Evolutionary conservation across 495 filamentous ascomycete species (phyloP), one percentile per base, ranked within the genome.

Genomic region (Lepidopterella palustris): DNA sequence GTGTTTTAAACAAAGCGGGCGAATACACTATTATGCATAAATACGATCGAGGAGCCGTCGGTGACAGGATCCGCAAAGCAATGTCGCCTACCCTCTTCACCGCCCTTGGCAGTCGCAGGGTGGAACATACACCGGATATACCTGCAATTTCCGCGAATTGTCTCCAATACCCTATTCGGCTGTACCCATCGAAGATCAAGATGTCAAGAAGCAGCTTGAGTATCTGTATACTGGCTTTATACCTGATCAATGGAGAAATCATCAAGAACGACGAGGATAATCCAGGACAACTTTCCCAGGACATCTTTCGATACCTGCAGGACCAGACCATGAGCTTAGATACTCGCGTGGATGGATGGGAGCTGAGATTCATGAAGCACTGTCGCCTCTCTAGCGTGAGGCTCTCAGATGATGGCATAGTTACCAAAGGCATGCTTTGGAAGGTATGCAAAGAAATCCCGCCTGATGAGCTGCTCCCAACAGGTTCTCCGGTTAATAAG

Each of bases 321-420:
- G 28, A 28, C 40, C 42, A 57, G 8, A 15, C 24, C 26, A 28
- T 57, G 24, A 28, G 20, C 29, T 6, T 57, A 15, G 31, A 35
- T 1, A 11, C 55, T n/a, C 55, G 39, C 40, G 40, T 57, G 18
- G 15, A 26, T 25, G 35, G 29, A 24, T 10, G 40, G 18, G 55
- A 15, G 49, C 26, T 57, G 9, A 57, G 23, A 48, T 57, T 57
- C 23, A 57, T 57, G 39, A 57, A 57, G 18, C 42, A 57, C 24
- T 57, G 55, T 28, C 55, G 42, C 2, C 23, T 57, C n/a, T 3
- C 55, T 23, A 40, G 26, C 28, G 23, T 11, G 26, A 3, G 21
- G n/a, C 55, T 57, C 27, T 57, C 40, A 2, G 2, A 5, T 3
- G 24, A 31, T 5, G 55, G 55, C 29, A 49, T 57, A 18, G 2